phyloP scores from a whole-genome alignment of 176 grass and related monocot genomes.

The Zea luxurians region DNA sequence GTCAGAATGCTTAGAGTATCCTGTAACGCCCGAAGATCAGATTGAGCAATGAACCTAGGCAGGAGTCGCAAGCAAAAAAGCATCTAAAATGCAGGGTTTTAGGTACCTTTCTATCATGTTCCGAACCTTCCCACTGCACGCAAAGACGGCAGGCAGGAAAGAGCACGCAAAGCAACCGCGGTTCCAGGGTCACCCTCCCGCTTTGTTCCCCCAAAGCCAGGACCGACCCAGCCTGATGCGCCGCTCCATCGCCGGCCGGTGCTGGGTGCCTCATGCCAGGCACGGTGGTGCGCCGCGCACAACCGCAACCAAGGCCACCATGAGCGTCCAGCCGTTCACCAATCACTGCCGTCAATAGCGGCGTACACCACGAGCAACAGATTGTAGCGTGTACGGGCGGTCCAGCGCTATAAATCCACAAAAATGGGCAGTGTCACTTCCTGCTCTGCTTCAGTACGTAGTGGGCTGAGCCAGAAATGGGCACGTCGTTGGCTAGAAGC shows the following conservation, averaged over 20 bases:
- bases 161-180: constrained; percentile 12
- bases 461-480: constrained; percentile 33
- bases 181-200: neutral
- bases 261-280: constrained; percentile 5
- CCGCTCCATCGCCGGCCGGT: neutral
- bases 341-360: constrained; percentile 24
- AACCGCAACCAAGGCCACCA: constrained; percentile 22
- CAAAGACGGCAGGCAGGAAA: constrained; percentile 33
- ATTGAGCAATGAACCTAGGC: constrained; percentile 2
- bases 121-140: constrained; percentile 43
- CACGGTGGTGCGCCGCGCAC: constrained; percentile 48
- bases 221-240: constrained; percentile 22
- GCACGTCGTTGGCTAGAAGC: neutral
- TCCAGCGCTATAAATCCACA: constrained; percentile 22
- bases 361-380: neutral
- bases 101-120: constrained; percentile 38
- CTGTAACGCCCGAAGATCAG: neutral
- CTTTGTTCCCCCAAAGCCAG: constrained; percentile 46
- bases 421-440: neutral
- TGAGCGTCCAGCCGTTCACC: constrained; percentile 17
- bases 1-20: no score
- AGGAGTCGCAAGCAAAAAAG: neutral
- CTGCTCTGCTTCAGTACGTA: neutral
- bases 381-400: neutral
- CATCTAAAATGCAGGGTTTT: neutral